These are phyloP conservation scores for Draba incana DNA, from an alignment of 345 rosid species.

Conservation along the genomic window DNA sequence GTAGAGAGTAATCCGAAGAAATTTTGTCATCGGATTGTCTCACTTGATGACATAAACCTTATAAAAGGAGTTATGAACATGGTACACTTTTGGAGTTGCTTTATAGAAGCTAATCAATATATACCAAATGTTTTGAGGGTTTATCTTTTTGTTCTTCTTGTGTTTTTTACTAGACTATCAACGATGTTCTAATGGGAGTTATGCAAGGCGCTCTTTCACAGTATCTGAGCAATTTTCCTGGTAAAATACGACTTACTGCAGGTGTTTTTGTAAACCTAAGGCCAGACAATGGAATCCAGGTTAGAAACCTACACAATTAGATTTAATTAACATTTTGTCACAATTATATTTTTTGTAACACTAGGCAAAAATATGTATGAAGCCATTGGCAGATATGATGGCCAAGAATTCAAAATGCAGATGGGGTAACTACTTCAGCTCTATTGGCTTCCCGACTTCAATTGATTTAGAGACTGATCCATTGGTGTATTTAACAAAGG, in stretches of 20 bases:
- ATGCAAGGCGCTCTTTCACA: constrained; percentile 64
- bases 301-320: constrained; percentile 13
- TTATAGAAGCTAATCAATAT: background rate
- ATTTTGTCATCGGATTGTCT: constrained; percentile 46
- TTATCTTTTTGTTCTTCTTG: constrained; percentile 15
- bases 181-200: constrained; percentile 61
- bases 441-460: constrained; percentile 41
- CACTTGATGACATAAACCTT: constrained; percentile 54
- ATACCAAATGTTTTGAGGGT: background rate
- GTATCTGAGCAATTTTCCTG: constrained; percentile 44
- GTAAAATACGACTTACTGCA: constrained; percentile 46
- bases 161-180: constrained; percentile 49
- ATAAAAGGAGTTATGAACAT: constrained; percentile 22
- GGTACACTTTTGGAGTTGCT: constrained; percentile 5
- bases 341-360: background rate
- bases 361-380: background rate
- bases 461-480: constrained; percentile 45
- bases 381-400: constrained; percentile 57
- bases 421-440: constrained; percentile 57
- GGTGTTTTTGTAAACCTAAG: constrained; percentile 52
- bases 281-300: constrained; percentile 56
- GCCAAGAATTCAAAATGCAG: constrained; percentile 41
- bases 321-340: background rate
- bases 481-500: constrained; percentile 45
- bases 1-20: constrained; percentile 18